Conservation (phyloP, 805 yeast species). For the Saturnispora silvae region DNA sequence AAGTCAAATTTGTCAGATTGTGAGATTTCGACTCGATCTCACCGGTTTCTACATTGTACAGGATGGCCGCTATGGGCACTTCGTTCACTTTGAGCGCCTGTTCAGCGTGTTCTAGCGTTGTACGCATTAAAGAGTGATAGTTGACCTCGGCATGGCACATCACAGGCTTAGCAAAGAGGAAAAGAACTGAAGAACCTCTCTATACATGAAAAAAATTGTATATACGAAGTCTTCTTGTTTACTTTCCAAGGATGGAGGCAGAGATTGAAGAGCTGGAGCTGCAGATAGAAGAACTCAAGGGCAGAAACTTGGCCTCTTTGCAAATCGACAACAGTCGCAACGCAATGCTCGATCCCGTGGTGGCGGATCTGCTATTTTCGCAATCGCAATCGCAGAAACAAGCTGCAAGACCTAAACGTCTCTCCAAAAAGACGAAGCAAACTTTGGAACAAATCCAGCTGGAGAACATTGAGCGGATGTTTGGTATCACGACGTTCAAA, state of each 20-base stretch:
- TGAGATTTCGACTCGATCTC: constrained; percentile 63
- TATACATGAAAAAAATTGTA: no score
- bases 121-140: constrained; percentile 35
- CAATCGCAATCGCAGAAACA: background rate
- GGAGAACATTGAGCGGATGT: constrained; percentile 39
- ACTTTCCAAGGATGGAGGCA: constrained; percentile 4
- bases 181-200: background rate
- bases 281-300: constrained; percentile 9
- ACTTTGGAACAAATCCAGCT: constrained; percentile 21
- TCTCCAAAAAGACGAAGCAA: constrained; percentile 1
- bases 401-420: background rate
- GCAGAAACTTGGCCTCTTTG: background rate
- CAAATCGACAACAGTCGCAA: background rate
- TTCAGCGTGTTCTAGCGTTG: constrained; percentile 47
- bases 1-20: constrained; percentile 76
- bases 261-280: constrained; percentile 12
- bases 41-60: constrained; percentile 32
- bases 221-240: no score
- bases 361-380: background rate
- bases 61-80: constrained; percentile 79
- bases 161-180: background rate
- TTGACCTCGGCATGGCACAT: background rate
- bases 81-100: constrained; percentile 57
- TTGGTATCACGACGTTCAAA: constrained; percentile 43
- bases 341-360: background rate